Base-by-base conservation (phyloP, 805 yeast species). In the Sungouiella blattae region DNA sequence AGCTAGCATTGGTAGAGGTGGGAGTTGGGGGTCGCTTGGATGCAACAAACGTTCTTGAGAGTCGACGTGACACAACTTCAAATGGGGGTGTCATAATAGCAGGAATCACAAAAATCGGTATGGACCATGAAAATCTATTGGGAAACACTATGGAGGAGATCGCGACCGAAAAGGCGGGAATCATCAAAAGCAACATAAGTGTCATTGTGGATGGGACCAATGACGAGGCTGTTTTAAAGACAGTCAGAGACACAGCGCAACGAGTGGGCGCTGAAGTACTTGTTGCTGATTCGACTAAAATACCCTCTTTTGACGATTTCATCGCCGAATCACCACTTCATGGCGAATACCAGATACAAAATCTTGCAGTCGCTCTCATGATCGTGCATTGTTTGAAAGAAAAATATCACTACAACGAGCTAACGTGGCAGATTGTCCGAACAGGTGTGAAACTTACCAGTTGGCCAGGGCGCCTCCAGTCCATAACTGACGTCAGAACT, bases 381-480 rank as follows among this genome's bases (percentile, higher is more conserved):
- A 70, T 84, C 1, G 46, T 80, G 2, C 77, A 77, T 16, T 26
- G 64, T 5, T 22, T 65, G 17, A 38, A 35, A 9, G n/a, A 23
- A 1, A 49, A 34, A 36, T 42, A 12, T 40, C 42, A 29, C 37
- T 58, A 8, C 49, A 55, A 39, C 44, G 13, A 47, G 9, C 23
- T 79, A 6, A 49, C 71, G 0, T 38, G 41, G 2, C 54, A 55
- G 0, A 44, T 58, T 1, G 62, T 85, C 0, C 44, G 53, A 4
- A 43, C 50, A 6, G 95, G 96, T 0, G 58, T 89, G 0, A 33
- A 49, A 1, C 34, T 46, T 0, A 80, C 88, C 0, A 43, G 47
- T 6, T 89, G 98, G 98, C 95, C 95, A 0, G 98, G 97, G 1
- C 64, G 98, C 41, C 61, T 93, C 34, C 96, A 93, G 50, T 38